A percentile compares a stretch with the other conserved stretches of the same genome.
phyloP scores from a whole-genome alignment of 768 basidiomycete genomes.

The Pholiota conissans region DNA sequence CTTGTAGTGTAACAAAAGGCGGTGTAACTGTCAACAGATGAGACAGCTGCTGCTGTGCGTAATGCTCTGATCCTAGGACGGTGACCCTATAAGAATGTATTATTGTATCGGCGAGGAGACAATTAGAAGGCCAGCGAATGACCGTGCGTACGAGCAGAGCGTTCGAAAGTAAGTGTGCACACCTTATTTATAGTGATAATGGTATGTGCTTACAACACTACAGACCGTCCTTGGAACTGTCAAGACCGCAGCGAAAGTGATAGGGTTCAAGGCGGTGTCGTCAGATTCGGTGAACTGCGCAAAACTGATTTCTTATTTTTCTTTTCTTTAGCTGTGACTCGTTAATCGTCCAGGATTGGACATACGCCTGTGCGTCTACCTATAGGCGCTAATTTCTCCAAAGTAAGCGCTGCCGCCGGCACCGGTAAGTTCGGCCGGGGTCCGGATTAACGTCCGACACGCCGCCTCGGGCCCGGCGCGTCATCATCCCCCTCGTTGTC shows the following conservation, averaged over 20 bases:
- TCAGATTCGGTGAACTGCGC: neutral
- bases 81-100: neutral
- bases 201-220: neutral
- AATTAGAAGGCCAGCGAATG: neutral
- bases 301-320: neutral
- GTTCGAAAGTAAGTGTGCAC: too few relatives aligned
- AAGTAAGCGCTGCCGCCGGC: too few relatives aligned
- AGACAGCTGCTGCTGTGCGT: neutral
- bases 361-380: too few relatives aligned
- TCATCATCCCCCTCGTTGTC: neutral
- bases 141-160: neutral
- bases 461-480: neutral
- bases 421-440: neutral
- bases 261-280: neutral
- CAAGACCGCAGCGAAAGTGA: neutral
- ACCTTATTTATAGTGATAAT: too few relatives aligned
- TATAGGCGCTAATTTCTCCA: too few relatives aligned
- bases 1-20: too few relatives aligned
- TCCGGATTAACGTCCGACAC: neutral
- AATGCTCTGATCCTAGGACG: neutral
- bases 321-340: neutral
- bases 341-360: neutral
- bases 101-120: neutral
- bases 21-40: neutral
- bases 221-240: neutral